Conservation (phyloP, 1,284 basidiomycete species). For the Waitea zeae region DNA sequence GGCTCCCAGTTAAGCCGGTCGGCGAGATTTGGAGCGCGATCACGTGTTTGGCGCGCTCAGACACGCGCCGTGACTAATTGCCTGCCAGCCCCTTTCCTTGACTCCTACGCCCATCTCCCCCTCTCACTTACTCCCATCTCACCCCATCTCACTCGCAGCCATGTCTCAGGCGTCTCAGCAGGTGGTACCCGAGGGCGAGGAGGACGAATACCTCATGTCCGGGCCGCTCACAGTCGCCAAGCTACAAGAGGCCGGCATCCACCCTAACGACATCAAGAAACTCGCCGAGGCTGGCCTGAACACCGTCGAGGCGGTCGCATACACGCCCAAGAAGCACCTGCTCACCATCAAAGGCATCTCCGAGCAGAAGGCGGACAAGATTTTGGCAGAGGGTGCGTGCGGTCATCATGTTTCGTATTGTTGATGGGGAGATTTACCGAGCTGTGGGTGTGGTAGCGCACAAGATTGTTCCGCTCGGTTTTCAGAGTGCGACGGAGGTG, state of each 20-base stretch:
- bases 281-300: slow-evolving; percentile 85
- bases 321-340: slow-evolving; percentile 91
- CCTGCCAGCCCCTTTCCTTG: no score
- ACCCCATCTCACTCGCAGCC: no score
- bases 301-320: slow-evolving; percentile 92
- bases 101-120: no score
- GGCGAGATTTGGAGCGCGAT: no score
- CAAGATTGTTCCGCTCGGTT: slow-evolving; percentile 94
- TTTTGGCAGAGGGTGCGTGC: slow-evolving; percentile 65
- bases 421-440: no score
- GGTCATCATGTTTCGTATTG: slow-evolving; percentile 10
- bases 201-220: slow-evolving; percentile 36
- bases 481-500: slow-evolving; percentile 96
- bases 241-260: slow-evolving; percentile 83
- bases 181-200: slow-evolving; percentile 27
- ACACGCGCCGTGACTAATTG: no score
- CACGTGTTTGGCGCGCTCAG: no score
- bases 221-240: slow-evolving; percentile 76
- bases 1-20: no score
- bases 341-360: slow-evolving; percentile 94
- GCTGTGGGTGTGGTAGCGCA: slow-evolving; percentile 37
- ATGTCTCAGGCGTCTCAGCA: no score
- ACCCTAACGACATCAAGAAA: slow-evolving; percentile 88
- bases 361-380: slow-evolving; percentile 96
- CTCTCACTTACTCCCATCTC: no score